A percentile compares a stretch with the other conserved stretches of the same genome.
Conservation (phyloP, 768 basidiomycete genomes). For the Kwoniella shandongensis region DNA sequence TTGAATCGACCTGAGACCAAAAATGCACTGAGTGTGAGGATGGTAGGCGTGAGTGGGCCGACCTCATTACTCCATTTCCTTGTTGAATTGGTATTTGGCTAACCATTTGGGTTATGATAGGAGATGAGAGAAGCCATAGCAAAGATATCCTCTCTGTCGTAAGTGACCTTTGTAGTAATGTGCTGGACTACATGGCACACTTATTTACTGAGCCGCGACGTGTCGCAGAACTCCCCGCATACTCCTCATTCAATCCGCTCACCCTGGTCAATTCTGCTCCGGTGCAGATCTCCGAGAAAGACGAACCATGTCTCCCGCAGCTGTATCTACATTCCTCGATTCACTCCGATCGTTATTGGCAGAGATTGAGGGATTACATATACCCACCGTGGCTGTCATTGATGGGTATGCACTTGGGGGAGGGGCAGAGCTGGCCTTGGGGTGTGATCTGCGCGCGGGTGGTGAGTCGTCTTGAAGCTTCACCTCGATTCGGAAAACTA, state of each 20-base stretch:
- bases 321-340: slow-evolving; percentile 74
- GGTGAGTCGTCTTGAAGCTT: slow-evolving; percentile 61
- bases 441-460: slow-evolving; percentile 86
- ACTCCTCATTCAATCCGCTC: slow-evolving; percentile 77
- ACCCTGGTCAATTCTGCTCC: slow-evolving; percentile 79
- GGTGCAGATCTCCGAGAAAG: slow-evolving; percentile 87
- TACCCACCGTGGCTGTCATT: slow-evolving; percentile 83
- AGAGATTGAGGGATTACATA: slow-evolving; percentile 74
- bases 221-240: slow-evolving; percentile 63
- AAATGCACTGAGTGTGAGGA: slow-evolving; percentile 77
- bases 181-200: too few species aligned
- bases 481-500: too few species aligned
- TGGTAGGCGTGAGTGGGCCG: slow-evolving; percentile 66
- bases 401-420: slow-evolving; percentile 92
- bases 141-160: slow-evolving; percentile 59
- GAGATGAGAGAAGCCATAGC: slow-evolving; percentile 72
- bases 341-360: slow-evolving; percentile 70
- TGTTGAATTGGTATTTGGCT: too few species aligned
- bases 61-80: too few species aligned
- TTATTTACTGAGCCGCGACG: background rate
- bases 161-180: too few species aligned
- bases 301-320: slow-evolving; percentile 71
- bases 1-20: slow-evolving; percentile 78
- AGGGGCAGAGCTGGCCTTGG: slow-evolving; percentile 82
- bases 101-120: too few species aligned